Percentiles rank a stretch among this genome's conserved stretches.
phyloP scores from a whole-genome alignment of 2,329 filamentous ascomycete genomes.

The Aspergillus novofumigatus region DNA sequence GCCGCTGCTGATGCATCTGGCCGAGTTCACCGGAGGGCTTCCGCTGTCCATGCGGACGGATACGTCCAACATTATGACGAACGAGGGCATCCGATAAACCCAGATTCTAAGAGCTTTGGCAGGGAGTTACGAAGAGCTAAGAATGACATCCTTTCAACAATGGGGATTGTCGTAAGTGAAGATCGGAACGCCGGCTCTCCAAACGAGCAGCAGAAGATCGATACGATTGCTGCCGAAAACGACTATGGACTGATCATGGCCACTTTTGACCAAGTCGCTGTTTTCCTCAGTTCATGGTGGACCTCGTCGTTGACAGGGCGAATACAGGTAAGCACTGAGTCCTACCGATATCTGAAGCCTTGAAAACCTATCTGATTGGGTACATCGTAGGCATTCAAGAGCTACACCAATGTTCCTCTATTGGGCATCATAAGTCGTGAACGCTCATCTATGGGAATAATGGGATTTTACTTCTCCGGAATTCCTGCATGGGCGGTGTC shows the following conservation, averaged over 20 bases:
- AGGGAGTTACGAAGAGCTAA: slow-evolving; percentile 44
- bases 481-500: slow-evolving; percentile 38
- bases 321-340: slow-evolving; percentile 31
- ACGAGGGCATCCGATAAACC: slow-evolving; percentile 45
- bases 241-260: slow-evolving; percentile 41
- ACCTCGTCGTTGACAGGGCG: slow-evolving; percentile 34
- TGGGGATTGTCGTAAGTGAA: slow-evolving; percentile 46
- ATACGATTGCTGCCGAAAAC: slow-evolving; percentile 39
- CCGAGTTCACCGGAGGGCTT: slow-evolving; percentile 19
- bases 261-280: slow-evolving; percentile 38
- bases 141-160: slow-evolving; percentile 48
- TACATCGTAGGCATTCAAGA: slow-evolving; percentile 33
- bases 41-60: slow-evolving; percentile 32
- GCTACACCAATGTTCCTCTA: slow-evolving; percentile 35
- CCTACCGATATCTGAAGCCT: neutral
- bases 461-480: slow-evolving; percentile 39
- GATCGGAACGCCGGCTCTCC: slow-evolving; percentile 31
- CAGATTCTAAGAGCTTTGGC: slow-evolving; percentile 36
- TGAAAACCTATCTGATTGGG: slow-evolving; percentile 4
- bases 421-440: slow-evolving; percentile 36
- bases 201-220: slow-evolving; percentile 36
- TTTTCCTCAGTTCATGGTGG: slow-evolving; percentile 42
- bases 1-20: slow-evolving; percentile 17
- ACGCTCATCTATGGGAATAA: slow-evolving; percentile 27
- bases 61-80: slow-evolving; percentile 48